Conservation (phyloP, 192 early-diverging fungal genomes). For the Backusella circina region DNA sequence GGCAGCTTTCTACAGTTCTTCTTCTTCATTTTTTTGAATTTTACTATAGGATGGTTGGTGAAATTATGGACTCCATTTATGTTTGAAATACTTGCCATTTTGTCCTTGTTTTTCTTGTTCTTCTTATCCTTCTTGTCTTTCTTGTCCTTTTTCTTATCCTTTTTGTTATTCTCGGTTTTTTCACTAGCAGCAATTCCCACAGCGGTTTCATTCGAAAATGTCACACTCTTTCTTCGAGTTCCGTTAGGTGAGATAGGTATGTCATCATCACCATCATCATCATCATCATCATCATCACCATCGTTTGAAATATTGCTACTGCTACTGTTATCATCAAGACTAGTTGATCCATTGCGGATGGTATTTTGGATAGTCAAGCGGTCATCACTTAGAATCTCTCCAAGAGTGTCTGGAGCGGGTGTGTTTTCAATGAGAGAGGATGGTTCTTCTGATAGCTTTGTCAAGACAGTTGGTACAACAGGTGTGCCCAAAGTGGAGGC, state of each 20-base stretch:
- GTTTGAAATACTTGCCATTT: slow-evolving; percentile 13
- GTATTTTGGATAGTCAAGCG: slow-evolving; percentile 3
- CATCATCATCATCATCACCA: background rate
- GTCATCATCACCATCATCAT: background rate
- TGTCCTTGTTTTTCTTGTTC: background rate
- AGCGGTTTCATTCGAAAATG: background rate
- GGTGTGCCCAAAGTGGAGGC: slow-evolving; percentile 3
- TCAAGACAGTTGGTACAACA: background rate
- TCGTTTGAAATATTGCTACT: background rate
- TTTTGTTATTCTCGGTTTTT: background rate
- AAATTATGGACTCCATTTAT: slow-evolving; percentile 3
- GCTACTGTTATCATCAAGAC: background rate
- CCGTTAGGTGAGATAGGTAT: background rate
- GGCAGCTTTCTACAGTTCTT: slow-evolving; percentile 4
- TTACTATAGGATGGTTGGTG: slow-evolving; percentile 13
- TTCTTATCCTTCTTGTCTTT: background rate
- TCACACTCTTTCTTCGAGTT: background rate
- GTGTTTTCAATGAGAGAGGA: background rate
- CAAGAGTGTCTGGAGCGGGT: background rate
- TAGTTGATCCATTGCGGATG: slow-evolving; percentile 4
- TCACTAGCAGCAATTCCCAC: background rate
- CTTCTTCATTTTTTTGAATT: slow-evolving; percentile 12
- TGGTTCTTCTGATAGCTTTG: background rate
- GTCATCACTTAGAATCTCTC: background rate
- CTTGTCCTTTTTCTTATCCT: slow-evolving; percentile 9